Base-by-base conservation (phyloP, 257 asterid species). In the Rehmannia glutinosa region DNA sequence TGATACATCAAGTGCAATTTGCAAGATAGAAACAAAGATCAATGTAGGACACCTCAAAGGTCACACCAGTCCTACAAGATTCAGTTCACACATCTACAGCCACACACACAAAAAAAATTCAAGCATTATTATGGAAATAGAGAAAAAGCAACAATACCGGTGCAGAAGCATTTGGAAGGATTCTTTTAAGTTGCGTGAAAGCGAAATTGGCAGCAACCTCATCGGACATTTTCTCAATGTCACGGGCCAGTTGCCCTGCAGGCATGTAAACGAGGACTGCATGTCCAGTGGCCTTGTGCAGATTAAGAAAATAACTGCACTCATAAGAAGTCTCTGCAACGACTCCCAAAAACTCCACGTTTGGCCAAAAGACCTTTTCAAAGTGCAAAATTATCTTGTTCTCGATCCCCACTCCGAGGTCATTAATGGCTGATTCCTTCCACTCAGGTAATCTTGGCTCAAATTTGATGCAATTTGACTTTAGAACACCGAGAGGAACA, bases 181-280 rank as follows among this genome's bases (percentile, higher is more conserved):
- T 91, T 71, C 80, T 82, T 75, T 85, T 83, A 12, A 94, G 92
- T 70, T 94, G 95, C n/a, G 65, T 78, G 50, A 80, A 84, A 55
- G 99, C 97, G 67, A 94, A 86, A 78, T 82, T 80, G 19, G 95
- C 97, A 59, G 99, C 97, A 60, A 77, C 83, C 75, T 91, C 97
- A 43, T 94, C 96, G 0, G 97, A 80, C 91, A 86, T 83, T 71
- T 91, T 91, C 76, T 82, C 96, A 35, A 91, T 85, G 63, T 94
- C 97, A 21, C 89, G 97, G 38, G 99, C 99, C 71, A 94, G 74
- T 71, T 87, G 80, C 23, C 99, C 99, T 0, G 97, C 94, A 19
- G 99, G 99, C 99, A 94, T 94, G 74, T 93, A 93, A 73, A 93
- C 99, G 28, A 93, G 99, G 75, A 91, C 96, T 2, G 89, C 35